A percentile compares a stretch with the other conserved stretches of the same genome.
These are phyloP conservation scores for Chloris gayana DNA, from an alignment of 176 grass and related monocot genomes.

Conservation along the genomic window DNA sequence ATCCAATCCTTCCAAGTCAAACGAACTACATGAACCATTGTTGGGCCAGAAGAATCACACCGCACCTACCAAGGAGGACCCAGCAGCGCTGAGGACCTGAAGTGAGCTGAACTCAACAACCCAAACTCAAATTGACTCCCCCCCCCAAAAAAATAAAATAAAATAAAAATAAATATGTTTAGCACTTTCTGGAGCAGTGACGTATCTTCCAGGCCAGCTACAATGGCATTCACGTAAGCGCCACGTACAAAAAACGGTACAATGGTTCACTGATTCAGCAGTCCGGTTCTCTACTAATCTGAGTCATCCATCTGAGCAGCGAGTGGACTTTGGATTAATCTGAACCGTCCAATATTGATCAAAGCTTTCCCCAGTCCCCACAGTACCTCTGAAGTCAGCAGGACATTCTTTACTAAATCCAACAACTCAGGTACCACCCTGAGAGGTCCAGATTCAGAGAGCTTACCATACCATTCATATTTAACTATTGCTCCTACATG, in stretches of 20 bases:
- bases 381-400: neutral
- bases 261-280: neutral
- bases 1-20: conserved; percentile 23
- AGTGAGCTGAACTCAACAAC: conserved; percentile 31
- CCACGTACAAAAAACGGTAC: conserved; percentile 2
- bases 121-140: conserved; percentile 31
- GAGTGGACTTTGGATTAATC: neutral
- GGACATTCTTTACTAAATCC: conserved; percentile 17
- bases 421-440: neutral
- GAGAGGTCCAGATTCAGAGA: conserved; percentile 17
- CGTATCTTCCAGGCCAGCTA: neutral
- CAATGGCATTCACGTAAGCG: conserved; percentile 1
- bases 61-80: conserved; percentile 37
- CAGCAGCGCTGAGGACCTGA: conserved; percentile 23
- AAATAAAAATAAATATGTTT: too few relatives aligned
- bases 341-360: conserved; percentile 21
- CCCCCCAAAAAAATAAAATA: too few relatives aligned
- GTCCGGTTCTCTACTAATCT: neutral
- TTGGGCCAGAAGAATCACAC: conserved; percentile 42
- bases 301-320: neutral
- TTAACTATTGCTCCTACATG: neutral
- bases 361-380: neutral
- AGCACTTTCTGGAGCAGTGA: conserved; percentile 22
- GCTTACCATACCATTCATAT: neutral
- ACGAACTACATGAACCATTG: conserved; percentile 34